A percentile compares a stretch with the other conserved stretches of the same genome.
Evolutionary conservation across 257 asterid species (phyloP).

Genomic region (Paulownia fortunei): DNA sequence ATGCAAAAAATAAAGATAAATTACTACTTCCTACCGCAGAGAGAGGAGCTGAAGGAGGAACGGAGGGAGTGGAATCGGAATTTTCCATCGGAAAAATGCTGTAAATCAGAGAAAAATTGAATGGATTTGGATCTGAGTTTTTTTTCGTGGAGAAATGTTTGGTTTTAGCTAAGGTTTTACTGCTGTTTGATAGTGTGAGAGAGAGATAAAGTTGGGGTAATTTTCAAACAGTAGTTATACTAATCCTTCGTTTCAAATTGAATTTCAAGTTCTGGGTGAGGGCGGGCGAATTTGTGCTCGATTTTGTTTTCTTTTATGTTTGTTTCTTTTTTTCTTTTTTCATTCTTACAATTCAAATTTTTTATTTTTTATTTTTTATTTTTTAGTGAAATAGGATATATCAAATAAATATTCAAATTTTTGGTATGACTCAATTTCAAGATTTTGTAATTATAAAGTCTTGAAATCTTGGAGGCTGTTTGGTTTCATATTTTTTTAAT

Average conservation of each 20-base stretch:
- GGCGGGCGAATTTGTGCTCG: conserved; percentile 50
- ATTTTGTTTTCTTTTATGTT: background rate
- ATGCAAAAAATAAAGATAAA: background rate
- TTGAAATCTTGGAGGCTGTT: too few relatives aligned
- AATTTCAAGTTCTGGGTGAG: conserved; percentile 32
- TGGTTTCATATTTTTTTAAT: too few relatives aligned
- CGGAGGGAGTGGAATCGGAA: conserved; percentile 50
- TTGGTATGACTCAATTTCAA: background rate
- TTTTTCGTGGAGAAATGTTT: background rate
- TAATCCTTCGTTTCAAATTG: conserved; percentile 20
- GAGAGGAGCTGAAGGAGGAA: conserved; percentile 45
- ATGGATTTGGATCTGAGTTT: conserved; percentile 38
- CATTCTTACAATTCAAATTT: background rate
- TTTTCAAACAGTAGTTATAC: conserved; percentile 8
- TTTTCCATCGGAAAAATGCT: conserved; percentile 49
- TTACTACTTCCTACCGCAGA: conserved; percentile 38
- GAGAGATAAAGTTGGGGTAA: conserved; percentile 17
- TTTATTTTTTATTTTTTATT: too few relatives aligned
- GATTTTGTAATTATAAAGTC: too few relatives aligned
- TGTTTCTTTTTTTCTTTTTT: background rate
- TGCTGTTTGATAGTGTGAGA: conserved; percentile 13
- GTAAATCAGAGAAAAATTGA: conserved; percentile 18
- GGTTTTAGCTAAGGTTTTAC: conserved; percentile 29
- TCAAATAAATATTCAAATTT: too few relatives aligned
- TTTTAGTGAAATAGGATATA: too few relatives aligned